Conservation (phyloP, 2,329 filamentous ascomycete genomes). For the Colletotrichum karsti region DNA sequence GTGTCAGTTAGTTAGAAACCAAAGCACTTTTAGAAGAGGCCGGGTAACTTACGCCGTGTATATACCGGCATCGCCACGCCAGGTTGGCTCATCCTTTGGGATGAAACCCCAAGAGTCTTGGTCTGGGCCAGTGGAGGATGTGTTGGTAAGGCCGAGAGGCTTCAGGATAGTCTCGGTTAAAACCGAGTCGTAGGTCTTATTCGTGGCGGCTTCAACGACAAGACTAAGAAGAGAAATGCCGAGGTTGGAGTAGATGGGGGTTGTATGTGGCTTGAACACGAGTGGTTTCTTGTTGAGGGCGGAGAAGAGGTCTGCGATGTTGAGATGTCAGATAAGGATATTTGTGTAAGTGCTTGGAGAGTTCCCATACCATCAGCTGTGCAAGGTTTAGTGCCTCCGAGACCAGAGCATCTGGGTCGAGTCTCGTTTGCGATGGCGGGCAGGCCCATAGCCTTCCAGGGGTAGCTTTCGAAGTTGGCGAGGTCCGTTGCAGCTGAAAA, state of each 20-base stretch:
- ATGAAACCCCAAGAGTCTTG: slow-evolving; percentile 41
- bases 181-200: slow-evolving; percentile 32
- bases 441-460: slow-evolving; percentile 16
- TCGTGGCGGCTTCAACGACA: slow-evolving; percentile 32
- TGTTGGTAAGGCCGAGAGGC: slow-evolving; percentile 50
- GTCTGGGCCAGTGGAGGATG: slow-evolving; percentile 44
- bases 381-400: slow-evolving; percentile 18
- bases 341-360: not conserved
- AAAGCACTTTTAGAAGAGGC: not conserved
- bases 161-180: slow-evolving; percentile 49
- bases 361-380: not conserved
- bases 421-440: slow-evolving; percentile 18
- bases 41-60: slow-evolving; percentile 40
- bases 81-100: slow-evolving; percentile 42
- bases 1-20: slow-evolving; percentile 34
- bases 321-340: not conserved
- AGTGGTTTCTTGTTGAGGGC: slow-evolving; percentile 25
- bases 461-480: not conserved
- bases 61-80: slow-evolving; percentile 44
- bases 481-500: slow-evolving; percentile 19
- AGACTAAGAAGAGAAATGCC: slow-evolving; percentile 33
- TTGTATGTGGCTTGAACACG: slow-evolving; percentile 29
- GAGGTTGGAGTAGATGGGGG: slow-evolving; percentile 33
- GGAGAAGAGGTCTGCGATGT: slow-evolving; percentile 31
- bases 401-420: slow-evolving; percentile 27